These are phyloP conservation scores for Pythium sp. DNA, from an alignment of 352 stramenopile genomes.

Conservation along the genomic window DNA sequence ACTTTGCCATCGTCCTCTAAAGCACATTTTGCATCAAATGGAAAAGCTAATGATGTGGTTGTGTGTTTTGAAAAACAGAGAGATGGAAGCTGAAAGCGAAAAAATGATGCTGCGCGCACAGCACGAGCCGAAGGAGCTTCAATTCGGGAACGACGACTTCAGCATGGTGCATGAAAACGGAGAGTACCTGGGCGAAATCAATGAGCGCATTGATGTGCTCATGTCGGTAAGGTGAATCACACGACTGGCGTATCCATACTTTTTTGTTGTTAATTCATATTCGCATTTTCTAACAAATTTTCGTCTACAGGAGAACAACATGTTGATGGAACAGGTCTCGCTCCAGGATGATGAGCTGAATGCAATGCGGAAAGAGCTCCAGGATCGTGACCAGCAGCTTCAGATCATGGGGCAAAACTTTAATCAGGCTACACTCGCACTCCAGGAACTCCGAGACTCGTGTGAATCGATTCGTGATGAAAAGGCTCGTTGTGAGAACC, in stretches of 20 bases:
- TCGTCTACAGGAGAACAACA: slow-evolving; percentile 57
- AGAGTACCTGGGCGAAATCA: slow-evolving; percentile 71
- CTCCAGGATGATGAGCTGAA: slow-evolving; percentile 72
- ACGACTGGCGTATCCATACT: neutral
- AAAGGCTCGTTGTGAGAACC: slow-evolving; percentile 59
- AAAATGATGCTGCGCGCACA: slow-evolving; percentile 54
- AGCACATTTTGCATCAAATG: neutral
- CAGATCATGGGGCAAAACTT: slow-evolving; percentile 72
- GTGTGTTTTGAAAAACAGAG: slow-evolving; percentile 27
- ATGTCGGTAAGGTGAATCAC: slow-evolving; percentile 48
- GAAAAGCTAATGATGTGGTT: neutral
- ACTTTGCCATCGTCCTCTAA: neutral
- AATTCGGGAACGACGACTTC: slow-evolving; percentile 29
- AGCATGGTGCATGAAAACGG: slow-evolving; percentile 36
- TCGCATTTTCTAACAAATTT: neutral
- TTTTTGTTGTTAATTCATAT: neutral
- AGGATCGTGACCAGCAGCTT: slow-evolving; percentile 68
- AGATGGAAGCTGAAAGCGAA: slow-evolving; percentile 55
- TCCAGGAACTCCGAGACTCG: slow-evolving; percentile 66
- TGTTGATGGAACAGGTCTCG: slow-evolving; percentile 81
- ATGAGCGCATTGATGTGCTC: slow-evolving; percentile 74
- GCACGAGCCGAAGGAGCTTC: slow-evolving; percentile 36
- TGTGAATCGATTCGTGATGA: slow-evolving; percentile 54
- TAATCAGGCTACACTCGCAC: slow-evolving; percentile 60
- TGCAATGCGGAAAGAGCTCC: slow-evolving; percentile 58